Percentiles rank a stretch among this genome's conserved stretches.
Conservation (phyloP, 108 stramenopile genomes). For the Cyclostephanos tholiformis region DNA sequence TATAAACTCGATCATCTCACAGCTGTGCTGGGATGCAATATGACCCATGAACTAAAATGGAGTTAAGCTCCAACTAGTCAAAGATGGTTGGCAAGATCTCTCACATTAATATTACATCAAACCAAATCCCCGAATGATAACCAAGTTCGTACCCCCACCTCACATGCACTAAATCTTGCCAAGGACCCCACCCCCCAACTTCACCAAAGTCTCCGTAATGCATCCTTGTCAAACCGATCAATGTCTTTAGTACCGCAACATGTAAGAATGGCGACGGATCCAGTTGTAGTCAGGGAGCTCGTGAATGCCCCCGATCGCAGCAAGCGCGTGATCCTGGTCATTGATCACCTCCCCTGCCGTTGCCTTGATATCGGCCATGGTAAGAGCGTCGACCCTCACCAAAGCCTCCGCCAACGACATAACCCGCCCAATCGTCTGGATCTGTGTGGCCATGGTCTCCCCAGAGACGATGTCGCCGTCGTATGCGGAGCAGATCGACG, state of each 20-base stretch:
- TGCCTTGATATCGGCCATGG: slow-evolving; percentile 84
- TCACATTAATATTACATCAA: too few species aligned
- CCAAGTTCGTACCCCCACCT: too few species aligned
- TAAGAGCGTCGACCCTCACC: slow-evolving; percentile 93
- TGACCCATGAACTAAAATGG: too few species aligned
- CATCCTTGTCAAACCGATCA: neutral
- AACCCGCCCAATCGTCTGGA: slow-evolving; percentile 95
- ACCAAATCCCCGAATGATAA: too few species aligned
- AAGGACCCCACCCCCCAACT: too few species aligned
- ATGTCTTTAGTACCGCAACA: slow-evolving; percentile 71
- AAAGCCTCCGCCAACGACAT: slow-evolving; percentile 96
- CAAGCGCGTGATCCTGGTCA: slow-evolving; percentile 96
- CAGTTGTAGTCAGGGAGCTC: slow-evolving; percentile 94
- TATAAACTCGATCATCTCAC: too few species aligned
- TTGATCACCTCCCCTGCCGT: slow-evolving; percentile 90
- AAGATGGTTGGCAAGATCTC: too few species aligned
- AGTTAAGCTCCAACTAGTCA: too few species aligned
- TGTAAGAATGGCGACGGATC: slow-evolving; percentile 86
- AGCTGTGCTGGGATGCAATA: too few species aligned
- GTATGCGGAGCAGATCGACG: slow-evolving; percentile 88
- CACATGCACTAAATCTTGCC: too few species aligned
- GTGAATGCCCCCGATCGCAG: slow-evolving; percentile 96
- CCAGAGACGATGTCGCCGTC: slow-evolving; percentile 92
- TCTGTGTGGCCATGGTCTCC: slow-evolving; percentile 98
- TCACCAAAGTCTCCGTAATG: too few species aligned